A percentile compares a stretch with the other conserved stretches of the same genome.
Conservation (phyloP, 176 grass and related monocot genomes). For the Elaeis guineensis region DNA sequence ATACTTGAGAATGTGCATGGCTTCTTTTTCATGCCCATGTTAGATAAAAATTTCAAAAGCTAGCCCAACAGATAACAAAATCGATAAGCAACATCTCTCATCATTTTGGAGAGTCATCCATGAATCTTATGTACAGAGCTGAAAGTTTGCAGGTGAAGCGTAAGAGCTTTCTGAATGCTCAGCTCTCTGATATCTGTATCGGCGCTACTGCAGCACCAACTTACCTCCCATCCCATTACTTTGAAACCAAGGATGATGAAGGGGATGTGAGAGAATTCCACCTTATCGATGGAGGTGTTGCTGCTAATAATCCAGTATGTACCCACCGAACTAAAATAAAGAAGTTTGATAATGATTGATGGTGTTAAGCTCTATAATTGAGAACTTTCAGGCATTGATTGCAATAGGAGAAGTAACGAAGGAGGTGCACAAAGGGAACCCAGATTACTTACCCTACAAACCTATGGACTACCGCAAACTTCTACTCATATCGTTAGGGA, state of each 20-base stretch:
- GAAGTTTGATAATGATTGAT: no score
- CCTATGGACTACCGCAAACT: constrained; percentile 70
- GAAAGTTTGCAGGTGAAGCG: constrained; percentile 27
- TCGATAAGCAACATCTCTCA: no score
- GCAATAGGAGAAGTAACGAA: constrained; percentile 75
- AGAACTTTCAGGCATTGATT: constrained; percentile 58
- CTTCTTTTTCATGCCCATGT: no score
- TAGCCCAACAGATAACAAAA: no score
- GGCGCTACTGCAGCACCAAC: constrained; percentile 75
- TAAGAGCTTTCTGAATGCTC: constrained; percentile 42
- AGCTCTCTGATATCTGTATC: constrained; percentile 79
- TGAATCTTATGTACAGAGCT: no score
- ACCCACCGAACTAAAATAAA: neutral
- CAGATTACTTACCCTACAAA: constrained; percentile 82
- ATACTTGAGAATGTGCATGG: no score
- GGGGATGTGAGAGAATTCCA: constrained; percentile 69
- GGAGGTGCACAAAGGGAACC: constrained; percentile 61
- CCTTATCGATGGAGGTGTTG: constrained; percentile 76
- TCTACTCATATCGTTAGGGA: constrained; percentile 75
- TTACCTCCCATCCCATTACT: constrained; percentile 73
- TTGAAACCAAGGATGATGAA: constrained; percentile 41
- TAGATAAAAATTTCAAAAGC: no score
- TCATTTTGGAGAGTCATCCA: no score
- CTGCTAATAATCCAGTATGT: constrained; percentile 77
- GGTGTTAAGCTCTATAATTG: constrained; percentile 3